phyloP scores from a whole-genome alignment of 306 rosid genomes.

The Lathyrus aphaca region DNA sequence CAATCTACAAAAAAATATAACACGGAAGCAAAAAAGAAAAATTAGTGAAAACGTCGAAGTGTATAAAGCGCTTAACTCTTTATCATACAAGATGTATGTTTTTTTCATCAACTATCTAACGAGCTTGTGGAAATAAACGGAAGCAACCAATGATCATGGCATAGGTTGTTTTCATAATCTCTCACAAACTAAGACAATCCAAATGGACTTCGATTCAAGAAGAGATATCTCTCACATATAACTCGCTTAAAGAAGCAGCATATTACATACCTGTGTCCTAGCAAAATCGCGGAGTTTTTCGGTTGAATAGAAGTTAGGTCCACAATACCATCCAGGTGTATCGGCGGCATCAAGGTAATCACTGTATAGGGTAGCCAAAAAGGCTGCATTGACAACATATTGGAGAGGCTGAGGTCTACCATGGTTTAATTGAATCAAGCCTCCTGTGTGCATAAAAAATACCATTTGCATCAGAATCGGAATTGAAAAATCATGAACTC shows the following conservation, averaged over 20 bases:
- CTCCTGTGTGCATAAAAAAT: conserved; percentile 57
- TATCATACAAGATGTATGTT: too few relatives aligned
- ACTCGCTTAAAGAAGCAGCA: conserved; percentile 12
- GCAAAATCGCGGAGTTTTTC: conserved; percentile 86
- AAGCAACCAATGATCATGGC: too few relatives aligned
- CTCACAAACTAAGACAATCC: too few relatives aligned
- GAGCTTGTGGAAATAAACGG: too few relatives aligned
- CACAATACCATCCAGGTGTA: conserved; percentile 99
- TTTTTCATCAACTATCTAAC: too few relatives aligned
- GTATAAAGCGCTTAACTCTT: too few relatives aligned
- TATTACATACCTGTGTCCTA: conserved; percentile 67
- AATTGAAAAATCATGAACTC: conserved; percentile 14
- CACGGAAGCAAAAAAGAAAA: not conserved
- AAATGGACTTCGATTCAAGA: too few relatives aligned
- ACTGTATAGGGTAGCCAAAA: conserved; percentile 85
- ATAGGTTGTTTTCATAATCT: too few relatives aligned
- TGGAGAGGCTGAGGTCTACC: conserved; percentile 99
- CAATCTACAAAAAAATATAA: conserved; percentile 65
- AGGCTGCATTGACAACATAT: conserved; percentile 93
- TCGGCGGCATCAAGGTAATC: conserved; percentile 98
- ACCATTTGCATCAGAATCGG: conserved; percentile 25
- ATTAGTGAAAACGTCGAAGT: conserved; percentile 9
- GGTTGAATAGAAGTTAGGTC: conserved; percentile 90
- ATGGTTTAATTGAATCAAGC: conserved; percentile 89
- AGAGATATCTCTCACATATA: too few relatives aligned